Evolutionary conservation across 441 rosid species (phyloP), one percentile per base, ranked within the genome.

Genomic region (Gossypium laxum): DNA sequence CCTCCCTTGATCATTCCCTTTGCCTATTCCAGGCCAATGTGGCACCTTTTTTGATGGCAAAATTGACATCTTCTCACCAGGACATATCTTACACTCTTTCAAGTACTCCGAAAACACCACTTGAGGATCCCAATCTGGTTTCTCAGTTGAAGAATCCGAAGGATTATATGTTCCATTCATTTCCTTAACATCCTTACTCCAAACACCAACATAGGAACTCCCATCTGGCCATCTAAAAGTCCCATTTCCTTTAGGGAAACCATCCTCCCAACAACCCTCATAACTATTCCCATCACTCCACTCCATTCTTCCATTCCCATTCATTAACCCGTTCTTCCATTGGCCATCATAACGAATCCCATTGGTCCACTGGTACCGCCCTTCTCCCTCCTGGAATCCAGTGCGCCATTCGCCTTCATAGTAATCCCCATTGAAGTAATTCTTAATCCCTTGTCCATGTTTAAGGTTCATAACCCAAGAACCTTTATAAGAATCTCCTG

Each of bases 191-290:
- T 88, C 96, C 62, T 82, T 88, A 60, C 92, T 95, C 99, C 99
- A 95, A 74, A 87, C 81, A 3, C 99, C 98, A 0, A 86, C 92
- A 52, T 91, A 91, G 50, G 81, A 88, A 71, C 97, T 87, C 54
- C 96, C 99, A 12, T 88, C 93, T 0, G 82, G 64, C 93, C 91
- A 89, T 28, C 84, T 80, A 22, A 82, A 89, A 0, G 91, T 91
- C 30, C 99, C 99, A 58, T 87, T 85, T 38, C 99, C 99, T 76
- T 83, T 91, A 5, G 99, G 99, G 58, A 87, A 70, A 2, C 89
- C 91, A 38, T 87, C 93, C 66, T 91, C 96, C 99, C 99, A 95
- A 61, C 78, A 84, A 0, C 99, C 99, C 69, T 92, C 98, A 73
- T 89, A 94, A 67, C 92, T 80, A 66, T 90, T 88, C 10, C 92